Conservation (phyloP, 2,329 filamentous ascomycete genomes). For the Penicillium sp. region DNA sequence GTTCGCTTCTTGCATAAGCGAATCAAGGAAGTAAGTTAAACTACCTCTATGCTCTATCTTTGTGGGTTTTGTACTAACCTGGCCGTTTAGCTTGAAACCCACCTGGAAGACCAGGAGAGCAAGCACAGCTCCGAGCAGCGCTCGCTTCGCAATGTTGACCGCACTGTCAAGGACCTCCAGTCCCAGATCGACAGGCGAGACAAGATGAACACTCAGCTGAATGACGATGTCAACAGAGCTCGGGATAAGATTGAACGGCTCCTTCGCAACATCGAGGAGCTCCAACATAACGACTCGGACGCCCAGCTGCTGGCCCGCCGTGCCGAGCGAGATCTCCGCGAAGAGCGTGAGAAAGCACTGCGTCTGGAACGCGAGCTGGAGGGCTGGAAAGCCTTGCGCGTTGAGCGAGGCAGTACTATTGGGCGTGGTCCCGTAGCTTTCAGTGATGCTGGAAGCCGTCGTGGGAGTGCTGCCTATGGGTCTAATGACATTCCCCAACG, state of each 20-base stretch:
- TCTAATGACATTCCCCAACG: slow-evolving; percentile 59
- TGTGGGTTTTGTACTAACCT: slow-evolving; percentile 21
- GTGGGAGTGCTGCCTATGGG: slow-evolving; percentile 41
- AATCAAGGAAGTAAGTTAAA: slow-evolving; percentile 78
- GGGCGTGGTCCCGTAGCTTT: slow-evolving; percentile 34
- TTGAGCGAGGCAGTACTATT: slow-evolving; percentile 56
- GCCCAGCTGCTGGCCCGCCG: slow-evolving; percentile 79
- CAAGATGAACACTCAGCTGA: slow-evolving; percentile 76
- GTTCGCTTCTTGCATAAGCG: slow-evolving; percentile 92
- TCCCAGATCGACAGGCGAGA: slow-evolving; percentile 90
- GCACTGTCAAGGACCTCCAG: slow-evolving; percentile 89
- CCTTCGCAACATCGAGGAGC: slow-evolving; percentile 86
- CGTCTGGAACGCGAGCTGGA: slow-evolving; percentile 87
- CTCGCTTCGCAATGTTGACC: slow-evolving; percentile 87
- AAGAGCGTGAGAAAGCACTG: slow-evolving; percentile 79
- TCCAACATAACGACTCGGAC: slow-evolving; percentile 81
- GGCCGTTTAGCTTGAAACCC: slow-evolving; percentile 70
- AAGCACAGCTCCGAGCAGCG: slow-evolving; percentile 79
- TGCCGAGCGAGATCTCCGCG: slow-evolving; percentile 83
- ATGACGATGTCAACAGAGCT: slow-evolving; percentile 79
- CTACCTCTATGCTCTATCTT: neutral
- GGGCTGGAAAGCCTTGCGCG: slow-evolving; percentile 69
- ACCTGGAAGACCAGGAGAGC: slow-evolving; percentile 79
- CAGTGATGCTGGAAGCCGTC: slow-evolving; percentile 43
- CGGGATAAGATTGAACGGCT: slow-evolving; percentile 90